These are phyloP conservation scores for Elaeis oleifera DNA, from an alignment of 202 grass and related monocot species.

Conservation along the genomic window DNA sequence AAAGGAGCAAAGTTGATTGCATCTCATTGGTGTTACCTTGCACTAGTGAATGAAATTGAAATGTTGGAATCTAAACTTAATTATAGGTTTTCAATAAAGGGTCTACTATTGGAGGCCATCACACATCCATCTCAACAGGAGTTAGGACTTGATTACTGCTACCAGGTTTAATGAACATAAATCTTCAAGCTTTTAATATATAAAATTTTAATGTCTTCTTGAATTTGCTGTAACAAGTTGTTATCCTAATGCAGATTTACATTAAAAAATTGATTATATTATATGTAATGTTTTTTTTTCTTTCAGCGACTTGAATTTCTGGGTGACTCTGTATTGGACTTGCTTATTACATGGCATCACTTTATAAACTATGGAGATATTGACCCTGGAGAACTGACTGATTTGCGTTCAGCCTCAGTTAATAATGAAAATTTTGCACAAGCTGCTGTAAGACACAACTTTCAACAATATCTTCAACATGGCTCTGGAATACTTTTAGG, in stretches of 20 bases:
- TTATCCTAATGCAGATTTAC: too few species aligned
- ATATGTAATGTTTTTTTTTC: not conserved
- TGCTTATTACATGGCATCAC: slow-evolving; percentile 7
- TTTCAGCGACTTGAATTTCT: slow-evolving; percentile 7
- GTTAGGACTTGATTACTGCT: slow-evolving; percentile 2
- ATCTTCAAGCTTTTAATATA: too few species aligned
- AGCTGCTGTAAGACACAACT: slow-evolving; percentile 5
- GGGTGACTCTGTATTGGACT: slow-evolving; percentile 4
- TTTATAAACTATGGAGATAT: not conserved
- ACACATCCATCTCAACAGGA: slow-evolving; percentile 3
- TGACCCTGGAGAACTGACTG: slow-evolving; percentile 8
- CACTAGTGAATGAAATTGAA: slow-evolving; percentile 15
- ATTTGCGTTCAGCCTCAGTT: slow-evolving; percentile 2
- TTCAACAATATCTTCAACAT: slow-evolving; percentile 3
- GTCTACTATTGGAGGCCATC: slow-evolving; percentile 1
- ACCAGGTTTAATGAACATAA: not conserved
- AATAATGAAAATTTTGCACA: slow-evolving; percentile 12
- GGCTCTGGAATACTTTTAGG: slow-evolving; percentile 8
- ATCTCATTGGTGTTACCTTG: slow-evolving; percentile 18
- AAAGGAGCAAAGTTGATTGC: slow-evolving; percentile 36
- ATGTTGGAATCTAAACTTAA: slow-evolving; percentile 19
- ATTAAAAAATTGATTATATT: too few species aligned
- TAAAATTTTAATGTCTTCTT: too few species aligned
- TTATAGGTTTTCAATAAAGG: not conserved
- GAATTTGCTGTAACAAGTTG: too few species aligned